Evolutionary conservation across 345 rosid species (phyloP).

Genomic region (Acer campestre): DNA sequence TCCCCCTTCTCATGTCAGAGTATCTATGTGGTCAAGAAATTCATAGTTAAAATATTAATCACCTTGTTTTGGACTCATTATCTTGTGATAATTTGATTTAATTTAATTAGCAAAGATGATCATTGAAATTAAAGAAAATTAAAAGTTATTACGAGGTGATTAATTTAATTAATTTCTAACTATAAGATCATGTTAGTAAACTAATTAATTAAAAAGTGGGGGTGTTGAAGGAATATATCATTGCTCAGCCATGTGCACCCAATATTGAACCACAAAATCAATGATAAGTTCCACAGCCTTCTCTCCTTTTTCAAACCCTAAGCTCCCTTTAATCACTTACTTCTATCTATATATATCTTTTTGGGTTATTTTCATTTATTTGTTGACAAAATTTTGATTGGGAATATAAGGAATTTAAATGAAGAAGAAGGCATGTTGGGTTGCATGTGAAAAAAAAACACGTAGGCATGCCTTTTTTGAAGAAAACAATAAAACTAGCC

Average conservation of each 20-base stretch:
- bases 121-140: not conserved
- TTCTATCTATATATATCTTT: not conserved
- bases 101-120: not conserved
- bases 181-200: not conserved
- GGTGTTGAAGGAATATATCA: slow-evolving; percentile 29
- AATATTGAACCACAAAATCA: slow-evolving; percentile 23
- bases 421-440: slow-evolving; percentile 30
- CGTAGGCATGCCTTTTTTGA: slow-evolving; percentile 28
- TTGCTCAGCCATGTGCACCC: slow-evolving; percentile 46
- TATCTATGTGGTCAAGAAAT: slow-evolving; percentile 4
- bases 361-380: not conserved
- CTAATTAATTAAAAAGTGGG: slow-evolving; percentile 19
- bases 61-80: slow-evolving; percentile 9
- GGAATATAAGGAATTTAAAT: slow-evolving; percentile 7
- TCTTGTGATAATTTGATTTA: slow-evolving; percentile 1
- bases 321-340: not conserved
- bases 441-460: slow-evolving; percentile 33
- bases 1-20: slow-evolving; percentile 13
- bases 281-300: slow-evolving; percentile 30
- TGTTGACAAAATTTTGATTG: not conserved
- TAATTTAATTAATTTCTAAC: not conserved
- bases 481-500: slow-evolving; percentile 30
- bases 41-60: not conserved
- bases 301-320: not conserved
- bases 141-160: not conserved